Conservation (phyloP, 805 yeast genomes). For the Yamadazyma sp. region DNA sequence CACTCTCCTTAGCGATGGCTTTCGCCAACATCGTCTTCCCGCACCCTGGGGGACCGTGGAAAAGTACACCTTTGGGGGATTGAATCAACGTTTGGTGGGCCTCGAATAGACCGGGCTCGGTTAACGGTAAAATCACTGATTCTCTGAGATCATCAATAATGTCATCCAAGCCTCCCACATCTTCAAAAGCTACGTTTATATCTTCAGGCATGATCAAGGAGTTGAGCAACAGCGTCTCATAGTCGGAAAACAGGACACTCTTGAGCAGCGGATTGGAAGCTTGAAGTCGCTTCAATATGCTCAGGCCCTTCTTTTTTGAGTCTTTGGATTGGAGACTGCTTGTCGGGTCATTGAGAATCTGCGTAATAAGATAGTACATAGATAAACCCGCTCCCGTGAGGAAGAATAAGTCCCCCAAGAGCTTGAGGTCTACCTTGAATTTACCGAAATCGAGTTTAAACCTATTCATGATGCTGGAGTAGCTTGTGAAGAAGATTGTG, state of each 20-base stretch:
- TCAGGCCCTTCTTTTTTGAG: slow-evolving; percentile 61
- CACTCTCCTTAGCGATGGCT: slow-evolving; percentile 88
- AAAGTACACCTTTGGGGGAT: slow-evolving; percentile 91
- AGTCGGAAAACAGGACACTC: slow-evolving; percentile 57
- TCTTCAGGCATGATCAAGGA: slow-evolving; percentile 84
- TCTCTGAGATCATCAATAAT: slow-evolving; percentile 86
- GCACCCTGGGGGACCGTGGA: slow-evolving; percentile 97
- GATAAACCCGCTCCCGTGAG: slow-evolving; percentile 65
- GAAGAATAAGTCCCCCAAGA: slow-evolving; percentile 42
- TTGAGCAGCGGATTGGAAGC: slow-evolving; percentile 56
- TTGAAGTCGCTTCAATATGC: slow-evolving; percentile 34
- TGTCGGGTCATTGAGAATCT: slow-evolving; percentile 34
- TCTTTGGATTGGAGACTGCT: slow-evolving; percentile 48
- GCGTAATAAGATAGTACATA: slow-evolving; percentile 58
- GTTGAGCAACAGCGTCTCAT: slow-evolving; percentile 76
- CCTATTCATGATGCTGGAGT: too few species aligned
- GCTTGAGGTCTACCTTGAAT: slow-evolving; percentile 37
- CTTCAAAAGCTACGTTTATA: slow-evolving; percentile 70
- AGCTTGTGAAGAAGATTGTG: too few species aligned
- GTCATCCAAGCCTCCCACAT: slow-evolving; percentile 85
- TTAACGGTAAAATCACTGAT: slow-evolving; percentile 81
- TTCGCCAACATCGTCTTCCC: slow-evolving; percentile 98
- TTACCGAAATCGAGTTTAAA: slow-evolving; percentile 39
- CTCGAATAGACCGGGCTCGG: slow-evolving; percentile 68
- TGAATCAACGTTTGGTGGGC: slow-evolving; percentile 68